Evolutionary conservation across 169 alveolate genomes (phyloP), one percentile per base, ranked within the genome.

Genomic region (Toxoplasma gondii): DNA sequence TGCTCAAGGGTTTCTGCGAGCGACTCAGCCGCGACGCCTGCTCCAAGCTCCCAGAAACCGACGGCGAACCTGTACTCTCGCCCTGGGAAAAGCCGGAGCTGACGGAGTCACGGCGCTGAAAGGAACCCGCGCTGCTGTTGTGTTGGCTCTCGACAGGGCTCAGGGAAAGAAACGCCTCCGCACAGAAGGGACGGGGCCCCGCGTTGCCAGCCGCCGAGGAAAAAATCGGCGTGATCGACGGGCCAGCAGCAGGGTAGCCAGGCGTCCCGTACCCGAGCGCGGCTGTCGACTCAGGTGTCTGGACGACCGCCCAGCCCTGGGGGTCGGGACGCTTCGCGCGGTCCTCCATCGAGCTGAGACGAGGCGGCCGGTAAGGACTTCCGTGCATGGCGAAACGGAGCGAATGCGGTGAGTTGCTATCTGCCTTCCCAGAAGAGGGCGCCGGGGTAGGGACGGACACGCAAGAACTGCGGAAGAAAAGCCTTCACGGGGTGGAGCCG

Each of bases 281-380:
- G 86, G 86, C 9, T 78, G 49, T 7, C 44, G 86, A 19, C 7
- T 78, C 86, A 64, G 90, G 90, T 38, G 90, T 82, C 90, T 82
- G 90, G 36, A 82, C 90, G 41, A 82, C 90, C 0, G 90, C 90
- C 90, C 90, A 82, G 17, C 90, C 53, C 67, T 82, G 54, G 9
- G 90, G 90, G 41, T 7, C 41, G 45, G n/a, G 67, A 17, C 64
- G 90, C 90, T 24, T 41, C 64, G 54, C 24, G 58, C 67, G 17
- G 90, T 24, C 39, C 0, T 78, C 74, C 74, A 16, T 29, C 22
- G 39, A 45, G 24, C 43, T 78, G 44, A n/a, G n/a, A 19, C 45
- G 86, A 38, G 86, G 86, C 44, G 86, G 86, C n/a, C 86, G 5
- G 49, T 41, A 27, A 41, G 45, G 22, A 17, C 24, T 78, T 19